A percentile compares a stretch with the other conserved stretches of the same genome.
Evolutionary conservation across 352 stramenopile species (phyloP).

Genomic region (Pythium phragmiticola): DNA sequence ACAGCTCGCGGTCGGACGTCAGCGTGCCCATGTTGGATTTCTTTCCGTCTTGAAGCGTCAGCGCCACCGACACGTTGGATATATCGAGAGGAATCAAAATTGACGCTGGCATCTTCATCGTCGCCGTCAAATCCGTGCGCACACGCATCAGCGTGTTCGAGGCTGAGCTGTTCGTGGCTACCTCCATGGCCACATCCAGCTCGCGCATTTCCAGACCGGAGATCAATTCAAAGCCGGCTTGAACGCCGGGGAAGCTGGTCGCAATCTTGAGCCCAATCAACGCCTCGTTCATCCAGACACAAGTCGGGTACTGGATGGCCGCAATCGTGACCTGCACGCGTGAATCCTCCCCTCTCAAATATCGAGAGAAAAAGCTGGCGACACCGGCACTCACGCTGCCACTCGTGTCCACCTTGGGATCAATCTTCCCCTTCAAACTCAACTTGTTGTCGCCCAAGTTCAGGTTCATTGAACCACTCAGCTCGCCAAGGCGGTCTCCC

Average conservation of each 20-base stretch:
- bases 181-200: constrained; percentile 56
- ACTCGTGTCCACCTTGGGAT: constrained; percentile 38
- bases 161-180: neutral
- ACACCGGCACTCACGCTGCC: constrained; percentile 54
- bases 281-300: constrained; percentile 63
- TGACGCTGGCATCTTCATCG: constrained; percentile 67
- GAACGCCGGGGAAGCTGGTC: constrained; percentile 63
- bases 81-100: constrained; percentile 72
- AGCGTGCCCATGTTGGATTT: constrained; percentile 44
- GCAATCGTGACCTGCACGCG: constrained; percentile 54
- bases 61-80: constrained; percentile 56
- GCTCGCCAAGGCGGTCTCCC: constrained; percentile 31
- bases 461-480: constrained; percentile 61
- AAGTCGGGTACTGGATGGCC: constrained; percentile 44
- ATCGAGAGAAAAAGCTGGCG: constrained; percentile 65
- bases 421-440: constrained; percentile 43
- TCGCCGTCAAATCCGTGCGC: constrained; percentile 61
- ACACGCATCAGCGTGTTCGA: constrained; percentile 76
- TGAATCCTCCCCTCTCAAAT: constrained; percentile 54
- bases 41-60: constrained; percentile 48
- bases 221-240: constrained; percentile 60
- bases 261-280: constrained; percentile 59
- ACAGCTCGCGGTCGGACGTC: constrained; percentile 48
- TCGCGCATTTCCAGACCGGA: constrained; percentile 62
- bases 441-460: constrained; percentile 49